phyloP scores from a whole-genome alignment of 371 early-diverging fungal species.

The Blakeslea trispora region DNA sequence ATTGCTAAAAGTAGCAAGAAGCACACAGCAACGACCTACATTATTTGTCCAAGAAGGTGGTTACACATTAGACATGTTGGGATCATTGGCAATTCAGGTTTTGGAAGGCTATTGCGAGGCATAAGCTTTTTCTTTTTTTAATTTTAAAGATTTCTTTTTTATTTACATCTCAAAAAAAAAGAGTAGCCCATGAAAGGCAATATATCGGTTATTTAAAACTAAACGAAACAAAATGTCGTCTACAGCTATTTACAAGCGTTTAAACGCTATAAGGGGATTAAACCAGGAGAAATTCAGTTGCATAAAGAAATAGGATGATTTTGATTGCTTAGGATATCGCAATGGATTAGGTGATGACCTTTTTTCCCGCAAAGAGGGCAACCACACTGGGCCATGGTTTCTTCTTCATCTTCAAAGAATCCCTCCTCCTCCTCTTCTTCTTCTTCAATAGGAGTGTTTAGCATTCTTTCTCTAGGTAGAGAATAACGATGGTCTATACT shows the following conservation, averaged over 20 bases:
- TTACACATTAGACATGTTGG: constrained; percentile 61
- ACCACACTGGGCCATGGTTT: constrained; percentile 2
- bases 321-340: constrained; percentile 4
- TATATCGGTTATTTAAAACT: too few species aligned
- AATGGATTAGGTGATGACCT: constrained; percentile 24
- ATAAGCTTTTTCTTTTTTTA: too few species aligned
- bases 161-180: neutral
- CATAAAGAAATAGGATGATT: too few species aligned
- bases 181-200: neutral
- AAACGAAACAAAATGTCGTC: too few species aligned
- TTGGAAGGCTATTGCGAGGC: constrained; percentile 49
- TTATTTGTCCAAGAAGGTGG: constrained; percentile 81
- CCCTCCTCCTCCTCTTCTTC: constrained; percentile 16
- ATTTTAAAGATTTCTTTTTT: too few species aligned
- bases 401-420: constrained; percentile 6
- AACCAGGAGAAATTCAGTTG: too few species aligned
- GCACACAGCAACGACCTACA: constrained; percentile 45
- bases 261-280: neutral
- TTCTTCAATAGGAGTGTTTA: constrained; percentile 27
- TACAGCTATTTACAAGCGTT: neutral
- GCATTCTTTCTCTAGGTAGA: neutral
- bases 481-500: neutral
- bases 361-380: constrained; percentile 25
- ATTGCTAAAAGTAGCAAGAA: constrained; percentile 32
- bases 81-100: constrained; percentile 60